Base-by-base conservation (phyloP, 805 yeast species). In the Hanseniaspora meyeri region DNA sequence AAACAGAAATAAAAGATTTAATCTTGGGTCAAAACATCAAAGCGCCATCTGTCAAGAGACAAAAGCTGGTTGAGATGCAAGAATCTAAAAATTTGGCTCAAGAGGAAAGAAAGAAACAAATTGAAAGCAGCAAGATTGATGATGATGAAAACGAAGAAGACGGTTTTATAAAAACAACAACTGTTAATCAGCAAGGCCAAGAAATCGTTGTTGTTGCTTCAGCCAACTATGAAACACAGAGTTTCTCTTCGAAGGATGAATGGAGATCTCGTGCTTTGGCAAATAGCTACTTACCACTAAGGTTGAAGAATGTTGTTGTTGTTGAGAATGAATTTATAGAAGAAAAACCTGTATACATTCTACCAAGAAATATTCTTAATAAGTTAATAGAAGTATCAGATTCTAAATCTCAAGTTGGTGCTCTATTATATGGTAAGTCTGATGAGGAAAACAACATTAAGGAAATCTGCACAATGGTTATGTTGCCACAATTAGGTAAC, bases 151-250 rank as follows among this genome's bases (percentile, higher is more conserved):
- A 37, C 10, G 42, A 27, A 27, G 57, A 40, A n/a, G 70, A 83
- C 36, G 79, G 89, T 0, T 93, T 95, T 0, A 76, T 83, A 62
- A 89, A 87, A 62, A 82, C 95, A 0, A 84, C 82, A 57, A 85
- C 95, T 0, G 82, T 82, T 29, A 93, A 88, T 65, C 95, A 87
- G 1, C 97, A 90, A 64, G 99, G 99, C 37, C 98, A 93, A 65
- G 95, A 90, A 63, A 91, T 93, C 63, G 84, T 86, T 43, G 91
- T 96, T 0, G 96, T 91, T 34, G 89, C 97, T 0, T 89, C 97
- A 0, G 81, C 90, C 17, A 81, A 81, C 60, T 90, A 86, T 65
- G 98, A 89, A 66, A 93, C 87, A 63, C 83, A 81, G 70, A 71
- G 83, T 16, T 93, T 93, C 66, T 75, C 83, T 48, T 87, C 96